Evolutionary conservation across 2,329 filamentous ascomycete species (phyloP).

Genomic region (Phialocephala subalpina): DNA sequence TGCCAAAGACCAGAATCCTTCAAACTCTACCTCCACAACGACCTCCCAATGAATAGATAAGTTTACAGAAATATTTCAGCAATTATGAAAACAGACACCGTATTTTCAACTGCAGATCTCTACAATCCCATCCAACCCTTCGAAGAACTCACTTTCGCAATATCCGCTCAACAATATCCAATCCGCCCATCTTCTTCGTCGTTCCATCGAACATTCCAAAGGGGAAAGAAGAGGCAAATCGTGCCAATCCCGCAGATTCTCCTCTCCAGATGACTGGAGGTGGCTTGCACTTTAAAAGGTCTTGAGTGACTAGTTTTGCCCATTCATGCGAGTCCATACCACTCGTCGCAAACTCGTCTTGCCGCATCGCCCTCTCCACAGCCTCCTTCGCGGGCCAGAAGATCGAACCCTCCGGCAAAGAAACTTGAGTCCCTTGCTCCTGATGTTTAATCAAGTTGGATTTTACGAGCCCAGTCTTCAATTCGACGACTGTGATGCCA

Average conservation of each 20-base stretch:
- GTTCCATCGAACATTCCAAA: slow-evolving; percentile 22
- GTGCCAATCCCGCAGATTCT: slow-evolving; percentile 12
- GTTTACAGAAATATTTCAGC: no score
- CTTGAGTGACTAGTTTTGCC: slow-evolving; percentile 26
- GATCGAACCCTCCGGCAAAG: slow-evolving; percentile 29
- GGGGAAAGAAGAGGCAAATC: slow-evolving; percentile 29
- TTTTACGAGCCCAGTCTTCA: slow-evolving; percentile 31
- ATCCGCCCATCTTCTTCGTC: slow-evolving; percentile 37
- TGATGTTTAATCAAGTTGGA: slow-evolving; percentile 22
- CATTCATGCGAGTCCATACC: slow-evolving; percentile 27
- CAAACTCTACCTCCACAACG: no score
- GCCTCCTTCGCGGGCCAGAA: slow-evolving; percentile 25
- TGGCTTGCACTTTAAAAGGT: slow-evolving; percentile 27
- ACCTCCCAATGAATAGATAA: no score
- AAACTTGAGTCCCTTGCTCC: neutral
- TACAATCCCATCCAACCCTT: no score
- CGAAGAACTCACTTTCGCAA: neutral
- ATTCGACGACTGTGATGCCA: slow-evolving; percentile 34
- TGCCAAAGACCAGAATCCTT: no score
- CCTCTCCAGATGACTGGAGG: slow-evolving; percentile 30
- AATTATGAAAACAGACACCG: no score
- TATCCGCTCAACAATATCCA: slow-evolving; percentile 12
- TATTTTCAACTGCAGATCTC: no score
- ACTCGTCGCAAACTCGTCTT: slow-evolving; percentile 13
- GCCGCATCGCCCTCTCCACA: slow-evolving; percentile 25